Conservation (phyloP, 305 asterid species). For the Fraxinus velutina region DNA sequence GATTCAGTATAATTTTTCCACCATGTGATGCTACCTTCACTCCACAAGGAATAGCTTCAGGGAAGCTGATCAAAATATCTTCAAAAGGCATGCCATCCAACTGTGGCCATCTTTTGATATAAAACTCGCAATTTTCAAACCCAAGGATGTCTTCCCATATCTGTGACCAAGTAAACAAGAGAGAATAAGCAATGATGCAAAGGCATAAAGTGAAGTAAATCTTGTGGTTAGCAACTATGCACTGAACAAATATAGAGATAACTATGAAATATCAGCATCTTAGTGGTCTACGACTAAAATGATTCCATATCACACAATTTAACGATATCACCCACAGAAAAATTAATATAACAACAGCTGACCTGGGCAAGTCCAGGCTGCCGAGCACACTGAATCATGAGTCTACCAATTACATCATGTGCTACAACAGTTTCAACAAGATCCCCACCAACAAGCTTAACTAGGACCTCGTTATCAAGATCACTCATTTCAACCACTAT, state of each 20-base stretch:
- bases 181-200: slow-evolving; percentile 13
- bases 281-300: neutral
- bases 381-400: slow-evolving; percentile 94
- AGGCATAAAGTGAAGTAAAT: slow-evolving; percentile 16
- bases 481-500: slow-evolving; percentile 90
- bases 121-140: slow-evolving; percentile 87
- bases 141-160: slow-evolving; percentile 98
- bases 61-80: slow-evolving; percentile 82
- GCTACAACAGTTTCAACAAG: slow-evolving; percentile 97
- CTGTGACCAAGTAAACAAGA: slow-evolving; percentile 40
- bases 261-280: neutral
- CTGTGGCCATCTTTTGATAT: slow-evolving; percentile 81
- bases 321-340: neutral
- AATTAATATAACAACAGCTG: slow-evolving; percentile 24
- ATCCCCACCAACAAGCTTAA: slow-evolving; percentile 87
- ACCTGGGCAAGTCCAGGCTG: slow-evolving; percentile 99
- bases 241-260: neutral
- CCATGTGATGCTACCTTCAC: slow-evolving; percentile 73
- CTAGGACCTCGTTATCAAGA: slow-evolving; percentile 89
- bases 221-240: neutral
- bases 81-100: slow-evolving; percentile 82
- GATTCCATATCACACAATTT: slow-evolving; percentile 7
- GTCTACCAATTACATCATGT: slow-evolving; percentile 89
- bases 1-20: slow-evolving; percentile 83
- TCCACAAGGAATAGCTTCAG: slow-evolving; percentile 92